A percentile compares a stretch with the other conserved stretches of the same genome.
Conservation (phyloP, 495 filamentous ascomycete species). For the Chaetomidium leptoderma region DNA sequence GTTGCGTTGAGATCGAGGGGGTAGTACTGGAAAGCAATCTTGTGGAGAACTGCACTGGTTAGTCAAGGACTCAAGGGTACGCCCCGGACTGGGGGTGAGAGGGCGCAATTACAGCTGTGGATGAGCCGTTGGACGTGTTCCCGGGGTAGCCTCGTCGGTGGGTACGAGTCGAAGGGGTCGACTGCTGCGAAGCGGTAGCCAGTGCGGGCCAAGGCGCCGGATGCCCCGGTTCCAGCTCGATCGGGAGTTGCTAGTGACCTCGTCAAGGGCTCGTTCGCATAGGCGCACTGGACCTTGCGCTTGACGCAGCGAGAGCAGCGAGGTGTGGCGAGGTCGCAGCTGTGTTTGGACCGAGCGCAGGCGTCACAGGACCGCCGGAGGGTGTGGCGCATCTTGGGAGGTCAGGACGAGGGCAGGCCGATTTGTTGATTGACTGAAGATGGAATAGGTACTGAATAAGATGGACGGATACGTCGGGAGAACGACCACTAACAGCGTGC, state of each 20-base stretch:
- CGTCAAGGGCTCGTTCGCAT: constrained; percentile 46
- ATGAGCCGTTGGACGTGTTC: constrained; percentile 47
- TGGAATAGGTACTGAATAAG: too few relatives aligned
- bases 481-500: too few relatives aligned
- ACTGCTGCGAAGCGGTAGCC: constrained; percentile 25
- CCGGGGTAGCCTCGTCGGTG: constrained; percentile 44
- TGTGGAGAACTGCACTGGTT: constrained; percentile 41
- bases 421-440: too few relatives aligned
- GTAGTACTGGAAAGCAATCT: constrained; percentile 54
- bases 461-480: too few relatives aligned
- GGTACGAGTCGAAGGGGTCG: constrained; percentile 53
- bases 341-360: constrained; percentile 48
- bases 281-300: constrained; percentile 40
- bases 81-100: too few relatives aligned
- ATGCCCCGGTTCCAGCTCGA: neutral
- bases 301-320: constrained; percentile 49
- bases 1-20: constrained; percentile 45
- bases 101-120: constrained; percentile 42
- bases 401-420: too few relatives aligned
- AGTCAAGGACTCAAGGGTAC: neutral
- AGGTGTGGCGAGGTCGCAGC: constrained; percentile 47
- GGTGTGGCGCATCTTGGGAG: constrained; percentile 38
- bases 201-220: constrained; percentile 1
- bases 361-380: constrained; percentile 49
- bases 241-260: constrained; percentile 10